These are phyloP conservation scores for Lecanosticta acicola DNA, from an alignment of 2,329 filamentous ascomycete species.

Conservation along the genomic window DNA sequence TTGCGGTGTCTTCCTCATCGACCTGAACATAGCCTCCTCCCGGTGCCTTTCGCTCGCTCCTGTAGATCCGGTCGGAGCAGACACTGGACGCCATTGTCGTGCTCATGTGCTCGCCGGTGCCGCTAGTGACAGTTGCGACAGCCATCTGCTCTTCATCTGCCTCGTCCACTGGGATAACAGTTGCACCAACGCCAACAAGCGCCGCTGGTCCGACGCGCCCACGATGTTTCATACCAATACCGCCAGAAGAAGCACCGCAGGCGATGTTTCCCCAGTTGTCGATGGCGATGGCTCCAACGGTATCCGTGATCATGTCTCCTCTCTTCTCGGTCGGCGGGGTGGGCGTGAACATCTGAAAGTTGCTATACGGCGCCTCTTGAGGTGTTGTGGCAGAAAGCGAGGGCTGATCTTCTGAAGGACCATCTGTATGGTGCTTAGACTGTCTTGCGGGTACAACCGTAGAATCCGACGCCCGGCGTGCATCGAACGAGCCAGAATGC, in stretches of 20 bases:
- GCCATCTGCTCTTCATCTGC: conserved; percentile 63
- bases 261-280: conserved; percentile 83
- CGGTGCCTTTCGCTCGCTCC: conserved; percentile 55
- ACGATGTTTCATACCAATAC: conserved; percentile 96
- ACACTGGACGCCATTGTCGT: conserved; percentile 86
- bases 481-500: too few species aligned
- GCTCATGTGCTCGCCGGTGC: conserved; percentile 96
- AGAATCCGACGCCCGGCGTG: background rate
- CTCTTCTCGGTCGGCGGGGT: background rate
- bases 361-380: background rate
- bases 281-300: conserved; percentile 90
- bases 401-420: background rate
- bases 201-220: conserved; percentile 90
- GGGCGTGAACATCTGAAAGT: background rate
- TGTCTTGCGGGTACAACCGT: background rate
- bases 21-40: conserved; percentile 50
- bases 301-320: conserved; percentile 73
- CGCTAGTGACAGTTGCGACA: conserved; percentile 83
- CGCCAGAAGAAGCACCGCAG: conserved; percentile 90
- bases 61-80: conserved; percentile 75
- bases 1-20: conserved; percentile 58
- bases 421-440: background rate
- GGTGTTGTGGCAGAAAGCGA: conserved; percentile 19
- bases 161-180: conserved; percentile 71
- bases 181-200: conserved; percentile 83